These are phyloP conservation scores for Cladosporium austrohemisphaericum DNA, from an alignment of 2,329 filamentous ascomycete species.

Conservation along the genomic window DNA sequence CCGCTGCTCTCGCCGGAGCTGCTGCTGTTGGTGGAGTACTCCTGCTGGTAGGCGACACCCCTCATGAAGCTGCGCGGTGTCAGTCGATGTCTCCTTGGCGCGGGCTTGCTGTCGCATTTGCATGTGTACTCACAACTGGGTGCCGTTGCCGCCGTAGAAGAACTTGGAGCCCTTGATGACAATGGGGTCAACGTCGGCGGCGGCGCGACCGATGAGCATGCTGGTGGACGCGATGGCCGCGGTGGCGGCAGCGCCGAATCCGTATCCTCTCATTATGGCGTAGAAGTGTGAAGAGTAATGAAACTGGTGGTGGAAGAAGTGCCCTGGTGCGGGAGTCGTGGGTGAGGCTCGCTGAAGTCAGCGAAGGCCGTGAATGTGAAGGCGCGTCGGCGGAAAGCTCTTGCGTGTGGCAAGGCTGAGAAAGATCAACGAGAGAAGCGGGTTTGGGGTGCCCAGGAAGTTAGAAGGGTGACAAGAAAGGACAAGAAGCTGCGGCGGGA, in stretches of 20 bases:
- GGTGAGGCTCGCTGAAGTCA: conserved; percentile 11
- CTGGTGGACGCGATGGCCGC: conserved; percentile 48
- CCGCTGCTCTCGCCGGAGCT: conserved; percentile 52
- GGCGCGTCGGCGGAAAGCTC: conserved; percentile 4
- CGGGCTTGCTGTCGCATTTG: not conserved
- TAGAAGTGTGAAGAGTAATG: conserved; percentile 5
- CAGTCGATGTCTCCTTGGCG: conserved; percentile 7
- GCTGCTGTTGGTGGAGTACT: conserved; percentile 47
- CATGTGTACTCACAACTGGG: conserved; percentile 57
- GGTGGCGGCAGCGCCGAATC: conserved; percentile 45
- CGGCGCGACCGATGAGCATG: conserved; percentile 33
- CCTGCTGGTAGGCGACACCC: conserved; percentile 91
- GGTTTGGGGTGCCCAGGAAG: conserved; percentile 14
- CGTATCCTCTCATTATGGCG: conserved; percentile 53
- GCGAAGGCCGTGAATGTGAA: conserved; percentile 16
- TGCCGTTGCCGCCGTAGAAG: conserved; percentile 80
- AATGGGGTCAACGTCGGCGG: conserved; percentile 60
- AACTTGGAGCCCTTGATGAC: conserved; percentile 80
- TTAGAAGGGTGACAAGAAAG: conserved; percentile 13
- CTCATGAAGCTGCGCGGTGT: conserved; percentile 64
- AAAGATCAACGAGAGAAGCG: conserved; percentile 20
- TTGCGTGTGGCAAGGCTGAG: conserved; percentile 14
- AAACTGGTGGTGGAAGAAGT: conserved; percentile 2
- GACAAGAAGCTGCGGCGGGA: too few species aligned
- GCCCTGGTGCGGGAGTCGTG: conserved; percentile 13